Conservation (phyloP, 2,329 filamentous ascomycete genomes). For the Alternaria triticina region DNA sequence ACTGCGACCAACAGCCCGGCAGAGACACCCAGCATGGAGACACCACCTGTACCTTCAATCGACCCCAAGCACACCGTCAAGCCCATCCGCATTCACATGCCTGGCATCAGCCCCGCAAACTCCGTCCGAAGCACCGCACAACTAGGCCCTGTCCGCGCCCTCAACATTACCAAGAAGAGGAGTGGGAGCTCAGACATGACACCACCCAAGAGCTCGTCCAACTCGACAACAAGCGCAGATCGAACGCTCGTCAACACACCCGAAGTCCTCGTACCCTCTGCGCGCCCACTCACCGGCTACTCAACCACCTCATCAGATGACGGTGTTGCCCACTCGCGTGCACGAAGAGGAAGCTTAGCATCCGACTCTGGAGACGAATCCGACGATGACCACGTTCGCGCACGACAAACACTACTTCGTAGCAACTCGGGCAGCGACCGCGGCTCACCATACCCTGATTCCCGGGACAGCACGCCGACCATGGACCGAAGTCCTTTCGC, state of each 20-base stretch:
- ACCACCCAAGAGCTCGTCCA: conserved; percentile 35
- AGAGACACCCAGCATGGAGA: conserved; percentile 54
- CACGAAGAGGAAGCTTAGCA: conserved; percentile 37
- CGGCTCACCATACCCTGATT: conserved; percentile 43
- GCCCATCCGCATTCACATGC: conserved; percentile 52
- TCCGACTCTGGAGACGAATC: conserved; percentile 38
- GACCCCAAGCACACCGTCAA: conserved; percentile 60
- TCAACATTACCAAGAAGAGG: conserved; percentile 53
- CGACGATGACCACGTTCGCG: conserved; percentile 44
- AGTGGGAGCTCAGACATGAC: conserved; percentile 25
- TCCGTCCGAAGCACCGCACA: conserved; percentile 48
- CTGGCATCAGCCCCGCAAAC: conserved; percentile 46
- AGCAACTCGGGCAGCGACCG: conserved; percentile 30
- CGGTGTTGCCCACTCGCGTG: conserved; percentile 40
- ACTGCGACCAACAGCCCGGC: conserved; percentile 61
- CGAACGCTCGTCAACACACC: conserved; percentile 33
- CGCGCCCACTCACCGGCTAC: conserved; percentile 40
- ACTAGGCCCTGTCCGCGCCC: conserved; percentile 53
- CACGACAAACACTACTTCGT: conserved; percentile 39
- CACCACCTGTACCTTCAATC: conserved; percentile 76
- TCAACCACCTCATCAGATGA: conserved; percentile 43
- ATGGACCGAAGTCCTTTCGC: conserved; percentile 42
- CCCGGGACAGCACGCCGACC: conserved; percentile 44
- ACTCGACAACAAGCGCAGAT: conserved; percentile 24
- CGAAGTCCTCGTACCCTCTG: conserved; percentile 31